Conservation (phyloP, 1,284 basidiomycete genomes). For the Pyrrhoderma lamaoense region DNA sequence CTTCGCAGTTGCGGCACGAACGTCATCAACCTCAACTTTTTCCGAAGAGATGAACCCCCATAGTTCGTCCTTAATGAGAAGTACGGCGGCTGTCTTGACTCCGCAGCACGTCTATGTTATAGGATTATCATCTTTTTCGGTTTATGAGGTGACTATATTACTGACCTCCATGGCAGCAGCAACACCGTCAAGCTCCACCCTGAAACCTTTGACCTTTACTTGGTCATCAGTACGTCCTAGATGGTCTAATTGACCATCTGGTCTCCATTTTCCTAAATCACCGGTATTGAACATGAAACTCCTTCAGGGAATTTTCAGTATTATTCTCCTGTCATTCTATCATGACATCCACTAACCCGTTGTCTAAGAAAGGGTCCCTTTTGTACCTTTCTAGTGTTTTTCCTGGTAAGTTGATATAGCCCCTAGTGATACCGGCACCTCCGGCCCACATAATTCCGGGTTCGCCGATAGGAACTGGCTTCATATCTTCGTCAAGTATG, state of each 20-base stretch:
- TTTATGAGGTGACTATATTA: neutral
- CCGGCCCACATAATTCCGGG: conserved; percentile 55
- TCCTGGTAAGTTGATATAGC: conserved; percentile 47
- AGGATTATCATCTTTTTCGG: neutral
- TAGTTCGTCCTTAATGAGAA: conserved; percentile 44
- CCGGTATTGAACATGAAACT: conserved; percentile 55
- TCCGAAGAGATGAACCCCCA: conserved; percentile 49
- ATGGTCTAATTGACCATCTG: conserved; percentile 46
- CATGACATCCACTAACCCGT: conserved; percentile 33
- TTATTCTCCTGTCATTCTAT: neutral
- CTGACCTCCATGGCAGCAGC: conserved; percentile 49
- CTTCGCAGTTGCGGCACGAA: conserved; percentile 37
- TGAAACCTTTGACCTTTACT: conserved; percentile 54
- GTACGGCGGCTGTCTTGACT: conserved; percentile 41
- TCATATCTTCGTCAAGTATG: conserved; percentile 43
- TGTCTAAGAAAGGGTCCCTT: conserved; percentile 41
- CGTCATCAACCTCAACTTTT: conserved; percentile 32
- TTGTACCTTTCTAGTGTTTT: conserved; percentile 47
- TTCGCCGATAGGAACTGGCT: conserved; percentile 44
- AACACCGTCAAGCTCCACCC: conserved; percentile 55
- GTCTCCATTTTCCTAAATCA: conserved; percentile 47
- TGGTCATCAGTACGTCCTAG: conserved; percentile 52
- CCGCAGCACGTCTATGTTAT: conserved; percentile 33
- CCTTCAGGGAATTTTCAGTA: conserved; percentile 25
- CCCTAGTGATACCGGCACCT: conserved; percentile 44